phyloP scores from a whole-genome alignment of 1,284 basidiomycete species.

The Trichosporon sp. region DNA sequence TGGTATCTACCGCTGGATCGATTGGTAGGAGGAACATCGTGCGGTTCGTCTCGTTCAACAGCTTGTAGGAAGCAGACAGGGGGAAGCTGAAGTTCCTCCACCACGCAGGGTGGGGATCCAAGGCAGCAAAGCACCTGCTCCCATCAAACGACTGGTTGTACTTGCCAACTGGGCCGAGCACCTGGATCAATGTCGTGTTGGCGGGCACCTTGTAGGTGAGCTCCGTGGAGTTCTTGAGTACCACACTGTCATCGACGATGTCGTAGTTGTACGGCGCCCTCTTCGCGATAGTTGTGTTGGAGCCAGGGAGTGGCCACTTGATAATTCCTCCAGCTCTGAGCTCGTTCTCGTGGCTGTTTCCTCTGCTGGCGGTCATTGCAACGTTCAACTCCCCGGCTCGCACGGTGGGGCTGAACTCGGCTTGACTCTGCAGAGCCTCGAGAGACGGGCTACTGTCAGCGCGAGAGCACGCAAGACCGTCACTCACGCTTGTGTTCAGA shows the following conservation, averaged over 20 bases:
- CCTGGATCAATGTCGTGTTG: not conserved
- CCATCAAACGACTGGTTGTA: not conserved
- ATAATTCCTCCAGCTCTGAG: too few relatives aligned
- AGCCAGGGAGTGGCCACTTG: too few relatives aligned
- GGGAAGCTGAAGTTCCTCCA: not conserved
- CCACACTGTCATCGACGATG: not conserved
- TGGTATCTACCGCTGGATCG: not conserved
- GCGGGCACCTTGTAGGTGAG: not conserved
- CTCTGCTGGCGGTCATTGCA: too few relatives aligned
- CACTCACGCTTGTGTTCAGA: too few relatives aligned
- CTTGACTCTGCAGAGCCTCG: too few relatives aligned
- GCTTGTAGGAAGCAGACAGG: not conserved
- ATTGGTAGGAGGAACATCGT: not conserved
- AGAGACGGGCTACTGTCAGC: too few relatives aligned
- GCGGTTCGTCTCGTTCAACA: not conserved
- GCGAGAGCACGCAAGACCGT: too few relatives aligned
- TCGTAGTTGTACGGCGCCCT: not conserved
- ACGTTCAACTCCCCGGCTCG: too few relatives aligned
- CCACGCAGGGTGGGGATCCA: not conserved
- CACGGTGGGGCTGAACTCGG: too few relatives aligned
- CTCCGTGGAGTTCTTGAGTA: not conserved
- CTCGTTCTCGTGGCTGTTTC: too few relatives aligned
- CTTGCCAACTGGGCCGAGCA: not conserved
- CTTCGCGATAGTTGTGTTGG: not conserved
- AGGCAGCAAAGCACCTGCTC: not conserved